phyloP scores from a whole-genome alignment of 2,329 filamentous ascomycete genomes.

The Pseudogymnoascus sp. region DNA sequence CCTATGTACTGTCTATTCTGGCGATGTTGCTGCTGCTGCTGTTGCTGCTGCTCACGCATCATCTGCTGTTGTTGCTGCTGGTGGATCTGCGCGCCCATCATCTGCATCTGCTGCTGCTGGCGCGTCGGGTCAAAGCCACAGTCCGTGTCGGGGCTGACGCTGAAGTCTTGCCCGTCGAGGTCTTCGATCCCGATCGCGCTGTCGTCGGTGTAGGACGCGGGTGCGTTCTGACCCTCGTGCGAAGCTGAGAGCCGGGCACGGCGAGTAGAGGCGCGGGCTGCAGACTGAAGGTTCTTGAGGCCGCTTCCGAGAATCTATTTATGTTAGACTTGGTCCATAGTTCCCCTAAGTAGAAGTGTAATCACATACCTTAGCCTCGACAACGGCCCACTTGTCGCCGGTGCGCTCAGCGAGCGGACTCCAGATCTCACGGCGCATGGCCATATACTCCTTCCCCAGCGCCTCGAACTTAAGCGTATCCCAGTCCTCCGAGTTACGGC shows the following conservation, averaged over 20 bases:
- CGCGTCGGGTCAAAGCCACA: conserved; percentile 28
- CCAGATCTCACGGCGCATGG: conserved; percentile 76
- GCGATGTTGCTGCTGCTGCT: background rate
- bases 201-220: conserved; percentile 47
- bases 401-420: conserved; percentile 60
- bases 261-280: conserved; percentile 57
- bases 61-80: conserved; percentile 20
- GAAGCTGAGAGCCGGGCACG: conserved; percentile 51
- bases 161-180: conserved; percentile 42
- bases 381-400: conserved; percentile 76
- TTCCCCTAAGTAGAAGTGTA: background rate
- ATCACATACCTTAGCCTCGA: conserved; percentile 51
- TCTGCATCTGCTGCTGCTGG: background rate
- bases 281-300: conserved; percentile 70
- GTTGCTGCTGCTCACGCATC: background rate
- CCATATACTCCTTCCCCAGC: conserved; percentile 72
- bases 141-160: conserved; percentile 47
- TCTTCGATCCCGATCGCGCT: conserved; percentile 62
- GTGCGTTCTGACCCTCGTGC: conserved; percentile 27
- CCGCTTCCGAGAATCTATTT: conserved; percentile 74
- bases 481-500: conserved; percentile 55
- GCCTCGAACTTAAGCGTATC: conserved; percentile 67
- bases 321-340: conserved; percentile 10
- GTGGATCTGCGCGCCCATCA: conserved; percentile 16
- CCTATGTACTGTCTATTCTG: background rate